Base-by-base conservation (phyloP, 306 rosid species). In the Dryas drummondii region DNA sequence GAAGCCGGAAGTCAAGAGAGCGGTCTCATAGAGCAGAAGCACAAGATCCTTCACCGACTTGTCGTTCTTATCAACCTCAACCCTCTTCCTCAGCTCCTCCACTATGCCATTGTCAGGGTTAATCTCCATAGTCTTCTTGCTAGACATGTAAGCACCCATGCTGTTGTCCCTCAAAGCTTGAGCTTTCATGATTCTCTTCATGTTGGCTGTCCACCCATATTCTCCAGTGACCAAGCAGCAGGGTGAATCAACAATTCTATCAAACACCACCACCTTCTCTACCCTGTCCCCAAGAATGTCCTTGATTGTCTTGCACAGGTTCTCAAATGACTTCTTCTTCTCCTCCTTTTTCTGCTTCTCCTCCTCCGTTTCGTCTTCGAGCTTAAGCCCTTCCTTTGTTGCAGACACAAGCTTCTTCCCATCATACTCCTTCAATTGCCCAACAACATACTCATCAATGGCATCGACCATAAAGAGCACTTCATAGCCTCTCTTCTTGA, bases 141-240 rank as follows among this genome's bases (percentile, higher is more conserved):
- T 74, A 5, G 80, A 71, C 80, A 78, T 70, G 80, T 82, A 78
- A 7, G 77, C 45, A 22, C 74, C 47, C 86, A 56, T 78, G 54
- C 47, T 46, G 70, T n/a, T 77, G 69, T 68, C 82, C 62, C 82
- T 73, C 17, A 73, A 50, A 7, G 85, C 73, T 19, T 78, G 77
- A 7, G 85, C 79, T 65, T 68, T 82, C 85, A 82, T 82, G 63
- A 82, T 82, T 42, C 85, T 78, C 40, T 82, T 82, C 82, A 82
- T 82, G 68, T 82, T 73, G 17, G 82, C 57, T 14, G 85, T 66
- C 85, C 85, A 78, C 7, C 84, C 71, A 27, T 81, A 81, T 26
- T 65, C 78, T 14, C 78, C 78, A 0, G 81, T 76, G 22, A 77
- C 76, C 71, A 76, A 46, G 44, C 70, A 60, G 45, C 78, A 81